These are phyloP conservation scores for Thelonectria rubi DNA, from an alignment of 2,329 filamentous ascomycete species.

Conservation along the genomic window DNA sequence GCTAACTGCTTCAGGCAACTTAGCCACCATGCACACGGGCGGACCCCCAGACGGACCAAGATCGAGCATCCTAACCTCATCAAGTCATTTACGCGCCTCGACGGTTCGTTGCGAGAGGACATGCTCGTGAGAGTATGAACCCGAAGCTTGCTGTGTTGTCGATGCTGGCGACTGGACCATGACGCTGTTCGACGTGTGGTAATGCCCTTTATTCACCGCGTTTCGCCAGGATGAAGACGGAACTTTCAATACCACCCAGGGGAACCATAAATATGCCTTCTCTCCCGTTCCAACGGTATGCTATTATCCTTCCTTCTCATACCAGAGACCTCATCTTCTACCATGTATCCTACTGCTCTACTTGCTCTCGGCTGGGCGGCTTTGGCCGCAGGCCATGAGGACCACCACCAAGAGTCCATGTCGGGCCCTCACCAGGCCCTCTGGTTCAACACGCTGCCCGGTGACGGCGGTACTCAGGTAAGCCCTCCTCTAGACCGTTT, in stretches of 20 bases:
- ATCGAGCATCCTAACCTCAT: constrained; percentile 30
- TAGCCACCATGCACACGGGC: constrained; percentile 38
- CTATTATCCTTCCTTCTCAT: background rate
- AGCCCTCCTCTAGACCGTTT: background rate
- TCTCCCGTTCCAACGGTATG: background rate
- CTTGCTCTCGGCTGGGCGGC: constrained; percentile 56
- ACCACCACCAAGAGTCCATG: constrained; percentile 68
- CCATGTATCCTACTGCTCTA: constrained; percentile 44
- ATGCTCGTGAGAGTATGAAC: background rate
- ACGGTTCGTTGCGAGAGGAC: background rate
- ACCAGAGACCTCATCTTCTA: background rate
- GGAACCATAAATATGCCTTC: background rate
- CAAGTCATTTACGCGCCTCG: constrained; percentile 32
- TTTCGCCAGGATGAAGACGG: background rate
- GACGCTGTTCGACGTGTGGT: background rate
- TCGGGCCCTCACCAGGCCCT: constrained; percentile 76
- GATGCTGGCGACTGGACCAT: background rate
- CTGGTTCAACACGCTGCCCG: constrained; percentile 86
- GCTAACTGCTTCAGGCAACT: constrained; percentile 33
- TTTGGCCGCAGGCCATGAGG: constrained; percentile 65
- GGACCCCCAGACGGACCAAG: constrained; percentile 11
- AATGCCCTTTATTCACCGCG: background rate
- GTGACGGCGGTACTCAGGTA: constrained; percentile 85
- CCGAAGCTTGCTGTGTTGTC: background rate
- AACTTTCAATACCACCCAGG: background rate